Conservation (phyloP, 1,284 basidiomycete species). For the Trichosporon inkin region DNA sequence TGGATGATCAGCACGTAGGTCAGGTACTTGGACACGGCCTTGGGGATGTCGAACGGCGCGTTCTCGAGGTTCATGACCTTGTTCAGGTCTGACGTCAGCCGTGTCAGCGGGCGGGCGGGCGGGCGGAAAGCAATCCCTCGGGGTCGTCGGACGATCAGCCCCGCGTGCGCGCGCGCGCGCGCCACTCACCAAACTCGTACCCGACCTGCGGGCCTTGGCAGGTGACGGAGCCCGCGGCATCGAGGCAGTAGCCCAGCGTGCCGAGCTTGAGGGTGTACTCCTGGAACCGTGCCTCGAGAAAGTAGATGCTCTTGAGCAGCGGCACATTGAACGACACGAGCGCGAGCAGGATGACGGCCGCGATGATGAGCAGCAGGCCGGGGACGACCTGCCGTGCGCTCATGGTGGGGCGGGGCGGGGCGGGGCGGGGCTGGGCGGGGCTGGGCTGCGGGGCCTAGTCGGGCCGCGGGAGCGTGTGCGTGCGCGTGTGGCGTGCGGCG, state of each 20-base stretch:
- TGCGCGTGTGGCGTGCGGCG: no score
- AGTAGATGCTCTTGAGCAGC: slow-evolving; percentile 74
- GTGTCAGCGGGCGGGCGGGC: no score
- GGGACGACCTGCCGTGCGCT: slow-evolving; percentile 71
- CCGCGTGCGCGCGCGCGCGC: no score
- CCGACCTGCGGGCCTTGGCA: slow-evolving; percentile 75
- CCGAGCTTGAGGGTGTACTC: slow-evolving; percentile 71
- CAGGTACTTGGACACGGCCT: slow-evolving; percentile 68
- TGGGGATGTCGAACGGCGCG: slow-evolving; percentile 61
- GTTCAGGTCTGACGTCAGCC: slow-evolving; percentile 63
- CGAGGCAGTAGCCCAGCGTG: slow-evolving; percentile 74
- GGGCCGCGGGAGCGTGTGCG: no score
- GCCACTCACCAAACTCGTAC: slow-evolving; percentile 66
- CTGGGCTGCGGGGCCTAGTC: no score
- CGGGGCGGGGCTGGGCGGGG: no score
- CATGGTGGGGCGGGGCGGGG: slow-evolving; percentile 30
- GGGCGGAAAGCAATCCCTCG: no score
- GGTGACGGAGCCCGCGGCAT: slow-evolving; percentile 52
- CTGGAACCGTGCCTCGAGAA: slow-evolving; percentile 68
- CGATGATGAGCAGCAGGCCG: slow-evolving; percentile 71
- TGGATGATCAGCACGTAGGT: slow-evolving; percentile 86
- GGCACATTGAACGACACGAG: slow-evolving; percentile 83
- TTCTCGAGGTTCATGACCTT: slow-evolving; percentile 63
- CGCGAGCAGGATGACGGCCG: slow-evolving; percentile 68
- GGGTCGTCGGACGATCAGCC: no score